A percentile compares a stretch with the other conserved stretches of the same genome.
Conservation (phyloP, 2,329 filamentous ascomycete genomes). For the Colletotrichum horii region DNA sequence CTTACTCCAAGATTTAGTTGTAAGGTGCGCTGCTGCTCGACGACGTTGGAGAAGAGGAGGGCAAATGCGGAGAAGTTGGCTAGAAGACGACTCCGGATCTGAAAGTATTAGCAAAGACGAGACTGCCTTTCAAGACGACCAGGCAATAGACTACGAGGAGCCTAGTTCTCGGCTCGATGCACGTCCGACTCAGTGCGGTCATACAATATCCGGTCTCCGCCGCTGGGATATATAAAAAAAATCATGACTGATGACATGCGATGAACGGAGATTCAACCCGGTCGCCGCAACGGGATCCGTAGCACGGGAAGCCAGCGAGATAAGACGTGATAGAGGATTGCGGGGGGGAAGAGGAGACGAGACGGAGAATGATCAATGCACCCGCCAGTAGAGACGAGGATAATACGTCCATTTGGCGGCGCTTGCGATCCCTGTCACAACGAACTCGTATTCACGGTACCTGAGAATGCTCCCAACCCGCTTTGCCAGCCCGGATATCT, state of each 20-base stretch:
- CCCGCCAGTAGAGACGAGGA: constrained; percentile 10
- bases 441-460: constrained; percentile 17
- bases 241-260: constrained; percentile 12
- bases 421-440: constrained; percentile 16
- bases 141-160: not conserved
- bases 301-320: constrained; percentile 20
- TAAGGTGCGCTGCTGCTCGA: not conserved
- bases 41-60: constrained; percentile 11
- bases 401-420: constrained; percentile 3
- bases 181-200: not conserved
- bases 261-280: not conserved
- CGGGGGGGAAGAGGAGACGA: constrained; percentile 13
- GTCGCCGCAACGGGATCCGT: not conserved
- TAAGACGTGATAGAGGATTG: constrained; percentile 23
- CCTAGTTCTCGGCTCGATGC: not conserved
- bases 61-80: constrained; percentile 3
- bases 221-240: not conserved
- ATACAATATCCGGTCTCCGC: not conserved
- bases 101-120: not conserved
- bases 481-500: not conserved
- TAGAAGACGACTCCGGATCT: not conserved
- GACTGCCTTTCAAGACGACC: not conserved
- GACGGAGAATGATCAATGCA: constrained; percentile 18
- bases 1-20: not conserved
- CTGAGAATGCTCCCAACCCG: not conserved